Evolutionary conservation across 1,139 yeast species (phyloP), one percentile per base, ranked within the genome.

Genomic region (Yueomyces sp.): DNA sequence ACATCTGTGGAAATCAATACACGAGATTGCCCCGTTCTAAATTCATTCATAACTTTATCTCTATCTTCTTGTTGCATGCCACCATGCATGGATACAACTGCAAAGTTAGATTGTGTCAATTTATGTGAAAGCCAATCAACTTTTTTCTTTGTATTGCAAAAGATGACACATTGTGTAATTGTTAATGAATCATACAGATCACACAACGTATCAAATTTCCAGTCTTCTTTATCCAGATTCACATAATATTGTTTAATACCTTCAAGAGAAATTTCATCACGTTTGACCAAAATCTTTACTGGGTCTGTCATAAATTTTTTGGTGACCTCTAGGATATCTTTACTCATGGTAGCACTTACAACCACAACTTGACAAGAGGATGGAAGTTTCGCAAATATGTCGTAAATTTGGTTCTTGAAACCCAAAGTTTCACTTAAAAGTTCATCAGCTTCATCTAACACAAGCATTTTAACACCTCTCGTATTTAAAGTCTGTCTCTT

Each of bases 51-150:
- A 48, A 89, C 80, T 44, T 71, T 68, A 61, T 87, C 95, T 61
- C 97, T 72, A 57, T 89, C 95, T 46, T 81, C 86, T 65, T 91
- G 97, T 55, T 83, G 81, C 95, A 91, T 84, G 57, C 91, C 97
- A 29, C 96, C 97, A 60, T 91, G 97, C 95, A 91, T 89, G 7
- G 96, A 73, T 4, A 80, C 85, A 19, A 89, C 96, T 0, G 95
- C 81, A 64, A 91, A 91, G 59, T 86, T 84, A 19, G 89, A 78
- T 53, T 75, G 79, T 43, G 72, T 70, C 73, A 91, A 74, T 57
- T 82, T 81, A n/a, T 75, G 78, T 4, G 86, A 70, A 29, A 91
- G 68, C 95, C 96, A 87, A 60, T 86, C 94, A 37, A 91, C 97
- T 62, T 89, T 89, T 56, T 79, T 73, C 59, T 84, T 83, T 31